These are phyloP conservation scores for Blastobotrys malaysiensis DNA, from an alignment of 1,139 yeast genomes.

Conservation along the genomic window DNA sequence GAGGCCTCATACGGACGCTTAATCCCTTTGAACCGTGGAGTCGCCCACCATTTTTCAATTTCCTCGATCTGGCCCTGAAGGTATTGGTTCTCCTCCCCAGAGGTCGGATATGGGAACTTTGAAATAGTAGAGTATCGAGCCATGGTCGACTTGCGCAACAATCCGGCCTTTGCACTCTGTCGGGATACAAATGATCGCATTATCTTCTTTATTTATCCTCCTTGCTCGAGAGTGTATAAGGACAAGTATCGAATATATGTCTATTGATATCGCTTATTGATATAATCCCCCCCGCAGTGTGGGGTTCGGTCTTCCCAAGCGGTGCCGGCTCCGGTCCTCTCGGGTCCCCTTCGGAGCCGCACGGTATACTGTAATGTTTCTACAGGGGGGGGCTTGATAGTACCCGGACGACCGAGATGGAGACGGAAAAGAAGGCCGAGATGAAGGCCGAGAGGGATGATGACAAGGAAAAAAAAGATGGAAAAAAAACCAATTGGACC, in stretches of 20 bases:
- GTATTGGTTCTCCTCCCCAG: slow-evolving; percentile 32
- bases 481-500: no score
- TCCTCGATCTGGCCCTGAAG: slow-evolving; percentile 30
- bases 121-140: slow-evolving; percentile 26
- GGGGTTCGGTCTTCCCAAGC: neutral
- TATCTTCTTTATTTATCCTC: neutral
- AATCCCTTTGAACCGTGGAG: slow-evolving; percentile 45
- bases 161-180: neutral
- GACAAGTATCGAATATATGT: neutral
- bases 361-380: neutral
- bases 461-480: no score
- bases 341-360: slow-evolving; percentile 1
- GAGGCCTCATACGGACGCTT: slow-evolving; percentile 49
- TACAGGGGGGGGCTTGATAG: no score
- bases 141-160: slow-evolving; percentile 2
- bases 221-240: neutral
- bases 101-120: slow-evolving; percentile 36
- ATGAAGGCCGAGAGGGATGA: no score
- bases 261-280: neutral
- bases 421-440: no score
- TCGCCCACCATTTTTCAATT: slow-evolving; percentile 48
- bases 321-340: slow-evolving; percentile 3
- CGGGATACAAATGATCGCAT: slow-evolving; percentile 3
- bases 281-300: neutral
- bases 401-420: neutral